Evolutionary conservation across 164 flowering plant species (phyloP), one percentile per base, ranked within the genome.

Genomic region (Piper longum): DNA sequence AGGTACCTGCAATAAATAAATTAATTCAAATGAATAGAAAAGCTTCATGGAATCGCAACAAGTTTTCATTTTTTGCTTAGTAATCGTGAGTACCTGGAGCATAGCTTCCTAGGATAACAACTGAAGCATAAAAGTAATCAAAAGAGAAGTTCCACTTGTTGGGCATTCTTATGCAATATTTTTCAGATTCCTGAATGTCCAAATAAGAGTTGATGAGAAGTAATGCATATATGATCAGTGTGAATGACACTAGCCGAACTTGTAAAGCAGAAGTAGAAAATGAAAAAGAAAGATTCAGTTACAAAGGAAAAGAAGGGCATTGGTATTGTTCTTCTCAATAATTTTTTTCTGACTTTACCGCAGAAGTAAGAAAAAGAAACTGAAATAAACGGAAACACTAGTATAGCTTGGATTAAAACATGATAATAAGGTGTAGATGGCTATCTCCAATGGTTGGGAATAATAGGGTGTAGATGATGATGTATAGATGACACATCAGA

Each of bases 101-200:
- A 56, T 89, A 89, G 72, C 77, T 64, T 59, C 75, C 91, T 39
- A 92, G 82, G 52, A 65, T 73, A 9, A 83, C 60, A 66, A 92
- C 66, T 3, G 90, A 71, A 16, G 79, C 80, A 48, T 79, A 92
- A 75, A 76, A 92, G 82, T 82, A 80, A 72, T 92, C 96, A 62
- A 92, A 88, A 16, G 93, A 81, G 77, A 78, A 89, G 80, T 92
- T 92, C 91, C 79, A 89, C 74, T 81, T 84, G 87, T 92, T 89
- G 42, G 98, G 98, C 97, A 88, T 86, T 78, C 96, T 79, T n/a
- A 86, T n/a, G 65, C 84, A 79, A 65, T 80, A 89, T 61, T 74
- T 83, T 39, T 76, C 95, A 52, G 96, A 81, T 59, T 17, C 75
- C 98, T 91, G 86, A 74, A 74, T 8, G 14, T 48, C 52, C 9